Evolutionary conservation across 2,329 filamentous ascomycete species (phyloP).

Genomic region (Aspergillus puulaauensis): DNA sequence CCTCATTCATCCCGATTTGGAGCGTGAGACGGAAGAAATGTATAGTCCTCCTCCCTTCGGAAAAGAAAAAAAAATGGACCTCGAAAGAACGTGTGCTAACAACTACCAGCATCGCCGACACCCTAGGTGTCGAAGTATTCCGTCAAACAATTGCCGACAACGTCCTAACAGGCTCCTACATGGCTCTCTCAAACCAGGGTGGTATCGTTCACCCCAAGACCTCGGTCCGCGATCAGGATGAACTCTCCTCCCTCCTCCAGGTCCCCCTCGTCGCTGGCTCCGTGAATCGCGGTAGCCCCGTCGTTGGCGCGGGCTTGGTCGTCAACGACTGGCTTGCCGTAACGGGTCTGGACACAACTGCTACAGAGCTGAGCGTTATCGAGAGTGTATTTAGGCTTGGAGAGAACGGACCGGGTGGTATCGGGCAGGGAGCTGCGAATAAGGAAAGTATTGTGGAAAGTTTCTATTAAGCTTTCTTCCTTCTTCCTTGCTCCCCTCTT

Average conservation of each 20-base stretch:
- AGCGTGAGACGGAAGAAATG: constrained; percentile 98
- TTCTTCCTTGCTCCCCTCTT: constrained; percentile 11
- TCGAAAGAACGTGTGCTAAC: constrained; percentile 7
- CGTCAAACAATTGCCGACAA: constrained; percentile 94
- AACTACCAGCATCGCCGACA: constrained; percentile 70
- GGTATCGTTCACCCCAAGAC: constrained; percentile 98
- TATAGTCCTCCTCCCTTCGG: constrained; percentile 16
- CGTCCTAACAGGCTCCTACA: constrained; percentile 93
- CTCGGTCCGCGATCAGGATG: constrained; percentile 94
- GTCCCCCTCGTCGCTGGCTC: constrained; percentile 92
- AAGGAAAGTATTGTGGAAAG: constrained; percentile 99
- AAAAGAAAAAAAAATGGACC: neutral
- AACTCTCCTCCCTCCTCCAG: constrained; percentile 88
- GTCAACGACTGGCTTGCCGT: constrained; percentile 98
- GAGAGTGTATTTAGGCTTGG: constrained; percentile 95
- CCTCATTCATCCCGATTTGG: constrained; percentile 91
- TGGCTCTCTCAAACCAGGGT: constrained; percentile 92
- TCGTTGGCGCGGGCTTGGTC: constrained; percentile 96
- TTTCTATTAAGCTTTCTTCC: constrained; percentile 68
- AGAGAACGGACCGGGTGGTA: constrained; percentile 69
- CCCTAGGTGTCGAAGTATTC: constrained; percentile 63
- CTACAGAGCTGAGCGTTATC: constrained; percentile 94
- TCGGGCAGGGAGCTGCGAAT: constrained; percentile 57
- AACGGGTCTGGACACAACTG: constrained; percentile 88
- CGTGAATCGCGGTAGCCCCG: constrained; percentile 87